Evolutionary conservation across 2,329 filamentous ascomycete species (phyloP).

Genomic region (Nothophoma quercina): DNA sequence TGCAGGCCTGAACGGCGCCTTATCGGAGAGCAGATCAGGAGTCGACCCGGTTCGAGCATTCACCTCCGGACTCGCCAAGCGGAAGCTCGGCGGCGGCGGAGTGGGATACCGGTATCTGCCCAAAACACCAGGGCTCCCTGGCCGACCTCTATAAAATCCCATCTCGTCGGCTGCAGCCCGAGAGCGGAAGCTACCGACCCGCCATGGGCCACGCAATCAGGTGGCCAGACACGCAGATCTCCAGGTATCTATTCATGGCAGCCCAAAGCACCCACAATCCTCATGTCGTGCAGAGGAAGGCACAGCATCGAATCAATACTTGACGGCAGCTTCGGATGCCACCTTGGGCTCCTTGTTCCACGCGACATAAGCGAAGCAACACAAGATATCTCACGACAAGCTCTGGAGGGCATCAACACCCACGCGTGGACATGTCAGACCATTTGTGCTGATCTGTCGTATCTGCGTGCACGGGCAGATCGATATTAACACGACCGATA

Average conservation of each 20-base stretch:
- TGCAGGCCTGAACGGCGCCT: constrained; percentile 4
- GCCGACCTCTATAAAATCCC: background rate
- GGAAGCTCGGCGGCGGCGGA: constrained; percentile 10
- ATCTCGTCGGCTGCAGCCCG: constrained; percentile 31
- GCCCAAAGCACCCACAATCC: background rate
- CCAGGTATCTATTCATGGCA: constrained; percentile 11
- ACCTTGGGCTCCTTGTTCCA: constrained; percentile 15
- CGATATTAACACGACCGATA: constrained; percentile 26
- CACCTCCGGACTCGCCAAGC: constrained; percentile 9
- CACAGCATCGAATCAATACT: constrained; percentile 34
- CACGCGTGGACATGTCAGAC: constrained; percentile 17
- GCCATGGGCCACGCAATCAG: constrained; percentile 35
- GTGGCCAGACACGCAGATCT: constrained; percentile 29
- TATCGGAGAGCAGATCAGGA: constrained; percentile 9
- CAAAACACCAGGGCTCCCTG: constrained; percentile 7
- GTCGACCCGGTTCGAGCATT: constrained; percentile 3
- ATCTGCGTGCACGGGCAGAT: constrained; percentile 30
- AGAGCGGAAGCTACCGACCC: constrained; percentile 34
- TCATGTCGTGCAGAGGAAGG: constrained; percentile 15
- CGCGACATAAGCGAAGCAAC: constrained; percentile 25
- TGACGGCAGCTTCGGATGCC: constrained; percentile 16
- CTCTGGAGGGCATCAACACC: constrained; percentile 2
- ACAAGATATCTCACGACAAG: constrained; percentile 12
- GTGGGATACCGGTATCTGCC: background rate
- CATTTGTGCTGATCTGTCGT: constrained; percentile 16